Conservation (phyloP, 306 rosid species). For the Dalbergia cochinchinensis region DNA sequence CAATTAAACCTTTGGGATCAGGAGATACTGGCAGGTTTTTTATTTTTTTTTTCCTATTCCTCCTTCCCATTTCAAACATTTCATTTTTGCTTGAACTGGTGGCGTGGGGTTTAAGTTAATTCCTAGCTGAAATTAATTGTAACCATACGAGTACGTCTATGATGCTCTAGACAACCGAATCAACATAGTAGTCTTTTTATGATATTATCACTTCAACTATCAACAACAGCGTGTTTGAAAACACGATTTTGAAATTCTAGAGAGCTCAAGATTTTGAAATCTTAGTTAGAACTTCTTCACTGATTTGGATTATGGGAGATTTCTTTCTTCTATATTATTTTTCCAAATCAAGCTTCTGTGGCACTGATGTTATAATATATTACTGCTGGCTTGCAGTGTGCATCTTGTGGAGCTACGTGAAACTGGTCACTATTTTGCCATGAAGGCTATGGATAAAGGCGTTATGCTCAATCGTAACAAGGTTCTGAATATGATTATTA, state of each 20-base stretch:
- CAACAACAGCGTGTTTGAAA: too few species aligned
- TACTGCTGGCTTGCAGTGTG: slow-evolving; percentile 64
- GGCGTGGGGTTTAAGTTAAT: background rate
- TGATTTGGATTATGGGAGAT: background rate
- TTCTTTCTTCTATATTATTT: background rate
- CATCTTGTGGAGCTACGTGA: slow-evolving; percentile 92
- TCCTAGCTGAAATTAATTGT: slow-evolving; percentile 21
- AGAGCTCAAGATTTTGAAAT: slow-evolving; percentile 9
- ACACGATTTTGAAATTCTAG: background rate
- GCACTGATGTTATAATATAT: slow-evolving; percentile 1
- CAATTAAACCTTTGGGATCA: slow-evolving; percentile 88
- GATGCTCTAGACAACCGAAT: background rate
- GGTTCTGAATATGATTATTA: slow-evolving; percentile 53
- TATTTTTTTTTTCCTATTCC: slow-evolving; percentile 4
- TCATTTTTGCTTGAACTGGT: background rate
- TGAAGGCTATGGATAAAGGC: slow-evolving; percentile 97
- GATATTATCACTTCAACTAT: background rate
- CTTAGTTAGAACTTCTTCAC: background rate
- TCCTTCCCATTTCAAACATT: background rate
- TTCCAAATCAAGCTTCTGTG: slow-evolving; percentile 28
- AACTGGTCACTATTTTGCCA: slow-evolving; percentile 79
- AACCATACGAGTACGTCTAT: background rate
- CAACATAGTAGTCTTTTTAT: background rate
- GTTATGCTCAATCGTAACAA: slow-evolving; percentile 96
- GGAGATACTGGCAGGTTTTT: slow-evolving; percentile 97